Evolutionary conservation across 495 filamentous ascomycete species (phyloP).

Genomic region (Cercophora newfieldiana): DNA sequence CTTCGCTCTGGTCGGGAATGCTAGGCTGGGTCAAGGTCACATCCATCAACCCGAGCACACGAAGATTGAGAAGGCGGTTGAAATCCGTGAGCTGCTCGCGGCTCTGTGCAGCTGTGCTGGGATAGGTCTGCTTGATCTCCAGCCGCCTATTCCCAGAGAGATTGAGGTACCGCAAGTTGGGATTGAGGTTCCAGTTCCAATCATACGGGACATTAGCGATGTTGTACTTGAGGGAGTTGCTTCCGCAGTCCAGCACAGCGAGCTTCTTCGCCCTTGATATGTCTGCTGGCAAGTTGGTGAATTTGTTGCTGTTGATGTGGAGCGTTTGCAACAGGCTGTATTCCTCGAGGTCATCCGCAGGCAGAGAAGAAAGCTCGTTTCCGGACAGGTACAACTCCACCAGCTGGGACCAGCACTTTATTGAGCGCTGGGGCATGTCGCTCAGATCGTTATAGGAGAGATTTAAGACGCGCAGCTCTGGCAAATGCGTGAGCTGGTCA

Average conservation of each 20-base stretch:
- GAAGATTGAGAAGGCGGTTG: slow-evolving; percentile 76
- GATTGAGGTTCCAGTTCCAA: slow-evolving; percentile 99
- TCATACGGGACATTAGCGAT: slow-evolving; percentile 99
- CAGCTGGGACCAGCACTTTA: slow-evolving; percentile 83
- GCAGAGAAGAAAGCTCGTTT: slow-evolving; percentile 87
- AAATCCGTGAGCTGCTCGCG: slow-evolving; percentile 88
- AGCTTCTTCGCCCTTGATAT: slow-evolving; percentile 87
- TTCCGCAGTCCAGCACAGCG: slow-evolving; percentile 83
- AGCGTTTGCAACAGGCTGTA: slow-evolving; percentile 81
- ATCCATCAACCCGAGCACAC: slow-evolving; percentile 94
- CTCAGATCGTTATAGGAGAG: slow-evolving; percentile 92
- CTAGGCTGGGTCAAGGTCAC: slow-evolving; percentile 86
- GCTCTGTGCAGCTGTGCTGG: slow-evolving; percentile 48
- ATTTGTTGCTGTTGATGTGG: slow-evolving; percentile 96
- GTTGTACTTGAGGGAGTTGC: slow-evolving; percentile 97
- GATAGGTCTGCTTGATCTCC: slow-evolving; percentile 83
- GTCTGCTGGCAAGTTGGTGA: slow-evolving; percentile 93
- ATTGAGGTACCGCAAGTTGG: slow-evolving; percentile 91
- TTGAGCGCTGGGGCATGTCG: slow-evolving; percentile 84
- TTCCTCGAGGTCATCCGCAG: slow-evolving; percentile 92
- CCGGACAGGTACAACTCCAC: slow-evolving; percentile 93
- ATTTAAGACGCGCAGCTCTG: slow-evolving; percentile 86
- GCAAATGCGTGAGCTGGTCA: slow-evolving; percentile 78
- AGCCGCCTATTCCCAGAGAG: slow-evolving; percentile 95
- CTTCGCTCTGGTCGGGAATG: slow-evolving; percentile 91